These are phyloP conservation scores for Populus trichocarpa DNA, from an alignment of 441 rosid genomes.

Conservation along the genomic window DNA sequence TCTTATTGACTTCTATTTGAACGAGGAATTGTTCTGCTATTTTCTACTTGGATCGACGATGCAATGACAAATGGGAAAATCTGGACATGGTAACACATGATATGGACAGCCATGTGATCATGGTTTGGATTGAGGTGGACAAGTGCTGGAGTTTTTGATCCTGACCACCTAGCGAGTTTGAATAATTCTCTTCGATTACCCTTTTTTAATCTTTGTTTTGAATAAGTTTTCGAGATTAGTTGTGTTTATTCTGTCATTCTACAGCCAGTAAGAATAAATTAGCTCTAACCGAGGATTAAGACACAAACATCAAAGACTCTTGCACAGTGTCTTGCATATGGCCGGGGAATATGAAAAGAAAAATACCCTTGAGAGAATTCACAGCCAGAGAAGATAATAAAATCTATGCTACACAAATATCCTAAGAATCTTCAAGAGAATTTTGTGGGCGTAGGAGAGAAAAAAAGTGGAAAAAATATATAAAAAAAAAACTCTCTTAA, in stretches of 20 bases:
- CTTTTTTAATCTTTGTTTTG: not conserved
- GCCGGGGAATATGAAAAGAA: no score
- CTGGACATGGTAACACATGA: conserved; percentile 12
- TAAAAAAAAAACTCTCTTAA: no score
- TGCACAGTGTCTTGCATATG: no score
- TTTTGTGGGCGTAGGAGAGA: no score
- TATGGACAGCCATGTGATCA: conserved; percentile 18
- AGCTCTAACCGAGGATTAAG: not conserved
- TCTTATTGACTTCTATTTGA: conserved; percentile 27
- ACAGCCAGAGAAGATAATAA: no score
- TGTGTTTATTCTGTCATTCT: not conserved
- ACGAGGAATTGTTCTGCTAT: not conserved
- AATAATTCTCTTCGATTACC: not conserved
- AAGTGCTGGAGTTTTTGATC: conserved; percentile 11
- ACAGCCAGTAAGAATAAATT: not conserved
- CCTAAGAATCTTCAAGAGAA: no score
- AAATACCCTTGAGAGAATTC: no score
- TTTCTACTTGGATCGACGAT: not conserved
- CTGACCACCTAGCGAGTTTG: conserved; percentile 7
- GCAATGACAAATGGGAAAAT: conserved; percentile 16
- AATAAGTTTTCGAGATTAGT: not conserved
- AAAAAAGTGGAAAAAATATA: no score
- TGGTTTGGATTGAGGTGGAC: conserved; percentile 26
- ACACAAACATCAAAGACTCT: not conserved
- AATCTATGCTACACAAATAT: no score